phyloP scores from a whole-genome alignment of 208 protist species.

The Tritrichomonas musculus region DNA sequence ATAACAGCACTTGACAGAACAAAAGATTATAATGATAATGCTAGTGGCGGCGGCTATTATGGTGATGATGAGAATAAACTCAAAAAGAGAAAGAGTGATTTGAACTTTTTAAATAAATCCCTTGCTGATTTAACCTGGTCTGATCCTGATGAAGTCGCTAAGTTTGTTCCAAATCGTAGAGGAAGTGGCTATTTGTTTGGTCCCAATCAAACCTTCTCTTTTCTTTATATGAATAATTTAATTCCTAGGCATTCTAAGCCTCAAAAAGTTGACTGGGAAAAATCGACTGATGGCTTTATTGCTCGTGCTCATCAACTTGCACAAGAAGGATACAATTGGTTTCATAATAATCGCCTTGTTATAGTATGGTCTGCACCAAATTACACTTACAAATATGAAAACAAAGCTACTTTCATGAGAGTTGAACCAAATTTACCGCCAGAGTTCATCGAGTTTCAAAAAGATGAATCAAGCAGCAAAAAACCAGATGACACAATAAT shows the following conservation, averaged over 20 bases:
- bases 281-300: background rate
- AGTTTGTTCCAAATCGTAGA: conserved; percentile 64
- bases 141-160: conserved; percentile 71
- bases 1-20: too few relatives aligned
- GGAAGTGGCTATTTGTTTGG: conserved; percentile 77
- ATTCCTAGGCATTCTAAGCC: background rate
- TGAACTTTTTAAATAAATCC: too few relatives aligned
- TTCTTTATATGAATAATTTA: too few relatives aligned
- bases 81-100: too few relatives aligned
- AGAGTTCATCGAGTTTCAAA: background rate
- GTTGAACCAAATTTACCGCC: background rate
- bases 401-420: background rate
- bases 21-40: too few relatives aligned
- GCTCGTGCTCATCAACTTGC: background rate
- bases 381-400: background rate
- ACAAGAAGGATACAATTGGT: background rate
- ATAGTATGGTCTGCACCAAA: background rate
- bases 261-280: too few relatives aligned
- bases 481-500: background rate
- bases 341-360: background rate
- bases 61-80: too few relatives aligned
- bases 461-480: background rate
- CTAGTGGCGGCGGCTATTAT: too few relatives aligned
- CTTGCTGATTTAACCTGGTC: conserved; percentile 78
- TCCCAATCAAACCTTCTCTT: conserved; percentile 36